Evolutionary conservation across 1,284 basidiomycete genomes (phyloP), one percentile per base, ranked within the genome.

Genomic region (Moesziomyces sp.): DNA sequence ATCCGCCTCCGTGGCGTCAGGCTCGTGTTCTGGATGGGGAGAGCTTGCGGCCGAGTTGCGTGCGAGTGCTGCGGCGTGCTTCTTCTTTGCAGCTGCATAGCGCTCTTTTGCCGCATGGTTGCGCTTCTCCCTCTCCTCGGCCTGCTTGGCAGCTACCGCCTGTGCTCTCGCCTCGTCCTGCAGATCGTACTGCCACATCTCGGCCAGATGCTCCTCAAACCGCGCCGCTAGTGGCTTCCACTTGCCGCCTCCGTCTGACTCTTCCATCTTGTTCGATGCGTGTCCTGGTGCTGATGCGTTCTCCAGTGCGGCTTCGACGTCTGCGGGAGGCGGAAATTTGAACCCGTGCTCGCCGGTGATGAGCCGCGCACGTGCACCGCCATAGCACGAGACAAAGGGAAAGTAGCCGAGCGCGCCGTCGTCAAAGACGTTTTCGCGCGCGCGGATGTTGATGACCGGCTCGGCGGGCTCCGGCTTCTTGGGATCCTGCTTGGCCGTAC

Each of bases 351-450:
- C 63, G 0, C 94, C 95, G 30, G 94, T 90, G 82, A 97, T 97
- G 66, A 97, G 88, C 47, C 86, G 88, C 7, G 94, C 92, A 67
- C 90, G 89, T 1, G 93, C 97, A 56, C 92, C 91, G 69, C 94
- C 95, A 86, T 94, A 99, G 44, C 96, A 87, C 3, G 93, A 97
- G 53, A 97, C 89, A 86, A 97, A 91, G 0, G 95, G 93, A 82
- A 94, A 99, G 85, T 99, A 99, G 0, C 97, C 97, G 7, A 97
- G 86, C 19, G 91, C 91, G 11, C 97, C 97, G 83, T 99, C 97
- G 85, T 99, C 95, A 82, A 93, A 92, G 1, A 89, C 88, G 74
- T 94, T 94, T 83, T 93, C 81, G 13, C 84, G 76, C 24, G 70
- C 64, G 38, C 75, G 76, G 46, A 82, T 38, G n/a, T 79, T 79